Conservation (phyloP, 306 rosid genomes). For the Sicyos baderoa region DNA sequence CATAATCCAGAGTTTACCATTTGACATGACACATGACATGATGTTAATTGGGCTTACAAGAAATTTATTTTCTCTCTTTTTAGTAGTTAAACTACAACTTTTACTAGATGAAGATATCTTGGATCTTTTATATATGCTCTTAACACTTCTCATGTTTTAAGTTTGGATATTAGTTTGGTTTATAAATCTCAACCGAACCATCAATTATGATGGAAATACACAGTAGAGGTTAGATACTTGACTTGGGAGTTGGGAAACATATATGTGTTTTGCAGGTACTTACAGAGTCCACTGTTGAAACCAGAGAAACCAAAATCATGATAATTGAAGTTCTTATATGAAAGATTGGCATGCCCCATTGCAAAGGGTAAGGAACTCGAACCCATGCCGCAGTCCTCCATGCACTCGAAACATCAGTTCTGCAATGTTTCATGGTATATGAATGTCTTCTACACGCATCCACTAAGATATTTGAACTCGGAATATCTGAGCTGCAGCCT, state of each 20-base stretch:
- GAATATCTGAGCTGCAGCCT: slow-evolving; percentile 69
- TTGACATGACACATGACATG: not conserved
- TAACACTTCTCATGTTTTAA: not conserved
- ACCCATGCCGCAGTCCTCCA: slow-evolving; percentile 67
- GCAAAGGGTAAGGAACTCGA: slow-evolving; percentile 77
- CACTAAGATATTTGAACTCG: slow-evolving; percentile 72
- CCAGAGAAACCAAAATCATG: slow-evolving; percentile 68
- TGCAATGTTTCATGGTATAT: slow-evolving; percentile 71
- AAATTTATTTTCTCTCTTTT: not conserved
- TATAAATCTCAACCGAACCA: not conserved
- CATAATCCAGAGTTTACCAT: not conserved
- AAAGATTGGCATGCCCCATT: slow-evolving; percentile 84
- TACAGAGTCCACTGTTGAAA: slow-evolving; percentile 84
- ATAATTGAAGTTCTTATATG: slow-evolving; percentile 66
- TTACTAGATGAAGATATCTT: not conserved
- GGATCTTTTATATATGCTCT: not conserved
- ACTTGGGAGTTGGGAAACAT: not conserved
- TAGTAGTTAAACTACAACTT: not conserved
- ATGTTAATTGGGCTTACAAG: not conserved
- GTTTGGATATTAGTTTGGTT: not conserved
- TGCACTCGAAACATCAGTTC: slow-evolving; percentile 81
- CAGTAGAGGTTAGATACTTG: not conserved
- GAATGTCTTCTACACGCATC: slow-evolving; percentile 82
- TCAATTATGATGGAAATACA: not conserved
- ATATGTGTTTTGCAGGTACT: slow-evolving; percentile 19